Conservation (phyloP, 1,284 basidiomycete genomes). For the Ganoderma boninense region DNA sequence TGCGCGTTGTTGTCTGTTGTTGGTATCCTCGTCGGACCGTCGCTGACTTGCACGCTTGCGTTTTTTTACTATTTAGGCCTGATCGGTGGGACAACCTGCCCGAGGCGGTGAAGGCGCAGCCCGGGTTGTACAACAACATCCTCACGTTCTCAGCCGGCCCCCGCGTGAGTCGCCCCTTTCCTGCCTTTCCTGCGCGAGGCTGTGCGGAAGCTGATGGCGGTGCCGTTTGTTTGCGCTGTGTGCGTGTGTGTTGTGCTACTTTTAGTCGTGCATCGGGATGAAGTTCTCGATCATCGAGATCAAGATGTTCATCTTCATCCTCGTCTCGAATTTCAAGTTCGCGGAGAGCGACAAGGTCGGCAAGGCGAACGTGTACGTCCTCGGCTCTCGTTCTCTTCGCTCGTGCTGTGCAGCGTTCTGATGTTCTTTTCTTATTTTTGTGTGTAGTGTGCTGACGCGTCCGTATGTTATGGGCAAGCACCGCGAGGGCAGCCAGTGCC, state of each 20-base stretch:
- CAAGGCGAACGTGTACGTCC: constrained; percentile 71
- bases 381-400: too few relatives aligned
- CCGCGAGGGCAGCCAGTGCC: constrained; percentile 73
- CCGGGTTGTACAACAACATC: constrained; percentile 75
- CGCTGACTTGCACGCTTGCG: constrained; percentile 1
- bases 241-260: neutral
- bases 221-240: neutral
- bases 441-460: constrained; percentile 71
- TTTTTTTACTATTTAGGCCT: constrained; percentile 61
- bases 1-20: too few relatives aligned
- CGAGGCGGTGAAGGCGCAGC: constrained; percentile 63
- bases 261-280: constrained; percentile 82
- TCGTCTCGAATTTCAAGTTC: constrained; percentile 75
- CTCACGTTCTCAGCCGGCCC: constrained; percentile 83
- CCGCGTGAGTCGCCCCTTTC: constrained; percentile 56
- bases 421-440: constrained; percentile 9
- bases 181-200: constrained; percentile 23
- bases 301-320: constrained; percentile 75
- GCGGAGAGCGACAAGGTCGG: constrained; percentile 62
- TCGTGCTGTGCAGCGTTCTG: neutral
- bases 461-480: constrained; percentile 71
- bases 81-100: constrained; percentile 81
- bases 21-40: neutral
- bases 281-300: constrained; percentile 83
- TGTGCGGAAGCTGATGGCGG: neutral